A percentile compares a stretch with the other conserved stretches of the same genome.
Conservation (phyloP, 495 filamentous ascomycete genomes). For the Lindgomyces ingoldianus region DNA sequence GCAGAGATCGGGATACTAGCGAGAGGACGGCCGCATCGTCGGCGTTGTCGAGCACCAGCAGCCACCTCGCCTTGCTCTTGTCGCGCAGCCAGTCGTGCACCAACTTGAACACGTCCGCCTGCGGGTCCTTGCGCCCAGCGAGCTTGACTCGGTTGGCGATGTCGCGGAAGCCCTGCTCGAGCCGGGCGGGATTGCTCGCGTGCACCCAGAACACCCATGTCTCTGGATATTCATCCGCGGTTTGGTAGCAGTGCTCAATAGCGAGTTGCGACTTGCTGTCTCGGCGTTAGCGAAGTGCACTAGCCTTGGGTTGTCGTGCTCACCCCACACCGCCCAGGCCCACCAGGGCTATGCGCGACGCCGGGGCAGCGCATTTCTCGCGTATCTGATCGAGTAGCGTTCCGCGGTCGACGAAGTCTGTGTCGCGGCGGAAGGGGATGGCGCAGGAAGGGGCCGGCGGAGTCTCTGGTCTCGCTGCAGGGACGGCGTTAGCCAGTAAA, state of each 20-base stretch:
- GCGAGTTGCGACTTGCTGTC: constrained; percentile 57
- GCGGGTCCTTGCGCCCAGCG: constrained; percentile 42
- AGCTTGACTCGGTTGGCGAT: constrained; percentile 36
- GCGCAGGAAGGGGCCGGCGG: not conserved
- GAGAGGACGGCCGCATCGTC: constrained; percentile 6
- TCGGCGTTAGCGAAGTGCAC: constrained; percentile 9
- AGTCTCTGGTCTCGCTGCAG: not conserved
- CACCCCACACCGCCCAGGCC: constrained; percentile 54
- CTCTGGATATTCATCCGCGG: constrained; percentile 32
- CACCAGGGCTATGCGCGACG: constrained; percentile 37
- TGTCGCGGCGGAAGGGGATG: constrained; percentile 45
- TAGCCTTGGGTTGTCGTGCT: not conserved
- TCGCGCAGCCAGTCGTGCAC: constrained; percentile 30
- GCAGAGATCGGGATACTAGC: too few species aligned
- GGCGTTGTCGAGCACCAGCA: constrained; percentile 11
- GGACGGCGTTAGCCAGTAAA: not conserved
- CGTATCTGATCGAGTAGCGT: constrained; percentile 39
- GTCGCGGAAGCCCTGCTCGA: constrained; percentile 32
- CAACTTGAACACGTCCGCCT: constrained; percentile 42
- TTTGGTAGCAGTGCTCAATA: constrained; percentile 51
- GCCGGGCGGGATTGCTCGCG: constrained; percentile 34
- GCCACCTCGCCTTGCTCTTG: constrained; percentile 4
- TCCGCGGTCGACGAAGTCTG: constrained; percentile 48
- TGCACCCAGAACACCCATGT: too few species aligned
- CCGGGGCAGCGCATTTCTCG: constrained; percentile 29